These are phyloP conservation scores for Lagenidium sp. DNA, from an alignment of 352 stramenopile genomes.

Conservation along the genomic window DNA sequence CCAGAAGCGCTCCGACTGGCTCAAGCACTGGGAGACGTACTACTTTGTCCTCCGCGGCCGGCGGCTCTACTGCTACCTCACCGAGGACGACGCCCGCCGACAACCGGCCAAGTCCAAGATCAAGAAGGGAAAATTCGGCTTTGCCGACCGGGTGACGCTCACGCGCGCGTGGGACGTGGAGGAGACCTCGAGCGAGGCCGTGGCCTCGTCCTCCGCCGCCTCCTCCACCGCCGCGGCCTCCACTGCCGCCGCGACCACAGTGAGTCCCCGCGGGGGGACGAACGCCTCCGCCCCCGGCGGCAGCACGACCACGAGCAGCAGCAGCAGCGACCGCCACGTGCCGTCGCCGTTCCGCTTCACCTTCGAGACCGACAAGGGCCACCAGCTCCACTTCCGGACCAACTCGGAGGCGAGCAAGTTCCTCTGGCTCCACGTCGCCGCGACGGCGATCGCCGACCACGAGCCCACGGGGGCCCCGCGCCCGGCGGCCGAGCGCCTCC, in stretches of 20 bases:
- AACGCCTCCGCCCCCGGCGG: background rate
- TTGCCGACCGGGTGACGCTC: slow-evolving; percentile 69
- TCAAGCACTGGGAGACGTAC: slow-evolving; percentile 88
- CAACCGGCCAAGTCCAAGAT: slow-evolving; percentile 84
- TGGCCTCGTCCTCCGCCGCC: background rate
- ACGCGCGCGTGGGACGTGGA: slow-evolving; percentile 69
- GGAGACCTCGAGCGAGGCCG: slow-evolving; percentile 19
- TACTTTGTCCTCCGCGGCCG: slow-evolving; percentile 73
- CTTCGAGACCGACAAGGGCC: slow-evolving; percentile 71
- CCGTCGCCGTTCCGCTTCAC: slow-evolving; percentile 73
- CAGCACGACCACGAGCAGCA: background rate
- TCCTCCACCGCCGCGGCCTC: slow-evolving; percentile 1
- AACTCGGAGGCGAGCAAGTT: slow-evolving; percentile 77
- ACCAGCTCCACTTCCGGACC: slow-evolving; percentile 81
- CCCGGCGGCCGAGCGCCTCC: slow-evolving; percentile 19
- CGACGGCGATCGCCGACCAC: slow-evolving; percentile 47
- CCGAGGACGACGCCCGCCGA: slow-evolving; percentile 62
- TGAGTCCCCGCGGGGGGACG: background rate
- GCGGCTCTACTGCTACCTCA: slow-evolving; percentile 76
- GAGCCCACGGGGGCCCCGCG: slow-evolving; percentile 23
- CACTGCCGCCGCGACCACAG: background rate
- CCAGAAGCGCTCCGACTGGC: slow-evolving; percentile 84
- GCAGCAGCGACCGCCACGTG: background rate
- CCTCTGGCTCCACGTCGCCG: slow-evolving; percentile 72
- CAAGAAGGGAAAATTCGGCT: slow-evolving; percentile 84